Evolutionary conservation across 805 yeast genomes (phyloP).

Genomic region (Dipodascus geniculatus): DNA sequence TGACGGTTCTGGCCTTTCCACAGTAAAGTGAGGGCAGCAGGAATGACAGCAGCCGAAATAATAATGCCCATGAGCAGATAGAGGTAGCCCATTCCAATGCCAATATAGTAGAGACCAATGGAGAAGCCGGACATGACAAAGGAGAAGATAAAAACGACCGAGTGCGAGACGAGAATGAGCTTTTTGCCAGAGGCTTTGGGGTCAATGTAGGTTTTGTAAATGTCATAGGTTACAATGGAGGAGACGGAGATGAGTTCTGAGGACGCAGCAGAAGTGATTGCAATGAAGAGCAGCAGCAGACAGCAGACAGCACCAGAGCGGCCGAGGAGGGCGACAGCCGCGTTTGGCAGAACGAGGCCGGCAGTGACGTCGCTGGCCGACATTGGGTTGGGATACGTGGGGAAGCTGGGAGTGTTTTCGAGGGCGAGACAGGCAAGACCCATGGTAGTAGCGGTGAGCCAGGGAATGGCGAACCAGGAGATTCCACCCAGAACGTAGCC

Average conservation of each 20-base stretch:
- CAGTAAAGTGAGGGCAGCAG: conserved; percentile 58
- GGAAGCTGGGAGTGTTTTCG: conserved; percentile 60
- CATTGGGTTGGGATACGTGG: conserved; percentile 63
- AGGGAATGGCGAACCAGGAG: conserved; percentile 88
- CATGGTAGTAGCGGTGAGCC: conserved; percentile 70
- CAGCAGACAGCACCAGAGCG: conserved; percentile 82
- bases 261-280: conserved; percentile 85
- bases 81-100: conserved; percentile 75
- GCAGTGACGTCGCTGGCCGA: conserved; percentile 59
- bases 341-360: conserved; percentile 57
- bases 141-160: conserved; percentile 48
- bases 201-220: conserved; percentile 69
- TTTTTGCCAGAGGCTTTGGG: conserved; percentile 68
- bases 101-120: conserved; percentile 71
- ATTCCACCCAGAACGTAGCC: conserved; percentile 84
- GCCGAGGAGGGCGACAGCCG: conserved; percentile 78
- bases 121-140: conserved; percentile 70
- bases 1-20: conserved; percentile 49
- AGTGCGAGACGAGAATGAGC: conserved; percentile 58
- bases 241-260: conserved; percentile 86
- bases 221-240: conserved; percentile 74
- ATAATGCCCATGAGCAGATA: conserved; percentile 85
- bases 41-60: conserved; percentile 77
- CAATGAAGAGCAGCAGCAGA: conserved; percentile 73
- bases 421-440: conserved; percentile 76